A percentile compares a stretch with the other conserved stretches of the same genome.
These are phyloP conservation scores for Gillenia trifoliata DNA, from an alignment of 306 rosid genomes.

Conservation along the genomic window DNA sequence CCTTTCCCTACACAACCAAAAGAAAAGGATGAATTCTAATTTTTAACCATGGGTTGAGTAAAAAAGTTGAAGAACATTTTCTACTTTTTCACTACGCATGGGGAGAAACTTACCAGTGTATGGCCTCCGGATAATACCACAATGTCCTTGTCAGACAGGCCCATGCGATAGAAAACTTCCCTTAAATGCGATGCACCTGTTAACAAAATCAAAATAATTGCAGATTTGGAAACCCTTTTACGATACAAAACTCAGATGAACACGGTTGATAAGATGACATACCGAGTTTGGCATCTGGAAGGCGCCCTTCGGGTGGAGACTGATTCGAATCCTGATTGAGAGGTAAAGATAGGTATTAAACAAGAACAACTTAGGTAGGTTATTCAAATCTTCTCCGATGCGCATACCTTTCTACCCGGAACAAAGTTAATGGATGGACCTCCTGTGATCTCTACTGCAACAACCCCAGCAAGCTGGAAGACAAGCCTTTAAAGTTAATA, in stretches of 20 bases:
- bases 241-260: neutral
- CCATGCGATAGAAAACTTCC: conserved; percentile 64
- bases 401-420: conserved; percentile 81
- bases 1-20: conserved; percentile 56
- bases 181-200: conserved; percentile 76
- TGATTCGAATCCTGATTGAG: conserved; percentile 48
- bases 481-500: neutral
- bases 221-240: neutral
- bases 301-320: conserved; percentile 69
- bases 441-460: conserved; percentile 85
- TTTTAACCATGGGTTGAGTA: neutral
- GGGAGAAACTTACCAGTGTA: conserved; percentile 49
- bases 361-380: neutral
- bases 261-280: neutral
- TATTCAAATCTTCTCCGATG: neutral
- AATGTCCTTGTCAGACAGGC: conserved; percentile 65
- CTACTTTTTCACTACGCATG: neutral
- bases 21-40: neutral
- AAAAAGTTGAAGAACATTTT: neutral
- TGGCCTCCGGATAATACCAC: conserved; percentile 92
- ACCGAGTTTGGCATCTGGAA: conserved; percentile 85
- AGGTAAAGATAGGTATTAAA: conserved; percentile 1
- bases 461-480: conserved; percentile 87
- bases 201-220: neutral
- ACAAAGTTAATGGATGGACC: conserved; percentile 75